phyloP scores from a whole-genome alignment of 192 early-diverging fungal species.

The Phlyctochytrium planicorne region DNA sequence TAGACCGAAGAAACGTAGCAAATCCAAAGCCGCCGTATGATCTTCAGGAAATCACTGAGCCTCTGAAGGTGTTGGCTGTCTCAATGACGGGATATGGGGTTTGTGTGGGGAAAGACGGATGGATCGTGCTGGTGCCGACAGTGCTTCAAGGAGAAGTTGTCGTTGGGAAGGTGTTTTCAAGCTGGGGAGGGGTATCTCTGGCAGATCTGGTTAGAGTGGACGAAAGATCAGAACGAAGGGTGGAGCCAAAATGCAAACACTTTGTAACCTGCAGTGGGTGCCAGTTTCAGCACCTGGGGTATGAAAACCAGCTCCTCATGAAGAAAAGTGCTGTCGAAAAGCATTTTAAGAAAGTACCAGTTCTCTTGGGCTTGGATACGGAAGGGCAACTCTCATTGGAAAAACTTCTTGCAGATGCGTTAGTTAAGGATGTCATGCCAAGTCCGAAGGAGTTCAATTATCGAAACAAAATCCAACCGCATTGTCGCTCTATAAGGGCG shows the following conservation, averaged over 20 bases:
- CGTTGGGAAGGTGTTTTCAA: conserved; percentile 3
- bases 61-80: neutral
- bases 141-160: conserved; percentile 25
- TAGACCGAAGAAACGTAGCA: too few species aligned
- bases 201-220: conserved; percentile 29
- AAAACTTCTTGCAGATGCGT: conserved; percentile 40
- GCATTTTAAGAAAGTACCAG: conserved; percentile 34
- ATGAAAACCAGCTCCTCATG: conserved; percentile 57
- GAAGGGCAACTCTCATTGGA: neutral
- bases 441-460: conserved; percentile 59
- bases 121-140: conserved; percentile 26
- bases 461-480: conserved; percentile 69
- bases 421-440: conserved; percentile 42
- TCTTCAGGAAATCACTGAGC: neutral
- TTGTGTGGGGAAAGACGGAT: conserved; percentile 19
- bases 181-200: conserved; percentile 20
- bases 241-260: conserved; percentile 58
- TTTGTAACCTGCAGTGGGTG: conserved; percentile 63
- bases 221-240: conserved; percentile 5
- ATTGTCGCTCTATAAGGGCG: conserved; percentile 35
- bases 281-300: conserved; percentile 60
- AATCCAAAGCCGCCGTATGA: too few species aligned
- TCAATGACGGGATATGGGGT: conserved; percentile 19
- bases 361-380: neutral
- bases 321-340: conserved; percentile 58